These are phyloP conservation scores for Rauvolfia tetraphylla DNA, from an alignment of 257 asterid species.

Conservation along the genomic window DNA sequence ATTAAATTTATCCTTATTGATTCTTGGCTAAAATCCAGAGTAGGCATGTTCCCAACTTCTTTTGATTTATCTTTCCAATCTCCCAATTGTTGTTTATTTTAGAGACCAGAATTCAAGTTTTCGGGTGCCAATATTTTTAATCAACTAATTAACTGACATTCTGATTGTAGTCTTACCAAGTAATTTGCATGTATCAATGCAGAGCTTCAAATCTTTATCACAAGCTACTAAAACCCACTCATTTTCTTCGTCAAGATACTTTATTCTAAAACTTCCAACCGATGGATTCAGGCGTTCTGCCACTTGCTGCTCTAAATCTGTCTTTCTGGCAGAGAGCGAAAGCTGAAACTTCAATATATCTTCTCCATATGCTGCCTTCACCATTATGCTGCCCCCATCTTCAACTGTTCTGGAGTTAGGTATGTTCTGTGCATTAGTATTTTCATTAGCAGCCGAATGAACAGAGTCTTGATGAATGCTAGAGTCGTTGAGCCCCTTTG, in stretches of 20 bases:
- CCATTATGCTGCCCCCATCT: not conserved
- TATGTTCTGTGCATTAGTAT: not conserved
- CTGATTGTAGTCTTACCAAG: not conserved
- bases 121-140: too few species aligned
- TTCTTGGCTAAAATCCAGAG: too few species aligned
- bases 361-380: conserved; percentile 8
- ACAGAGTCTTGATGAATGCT: not conserved
- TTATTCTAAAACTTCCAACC: not conserved
- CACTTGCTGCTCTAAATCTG: conserved; percentile 8
- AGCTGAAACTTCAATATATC: conserved; percentile 16
- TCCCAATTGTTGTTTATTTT: too few species aligned
- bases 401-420: not conserved
- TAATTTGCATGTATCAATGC: not conserved
- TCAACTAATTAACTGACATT: not conserved
- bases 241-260: conserved; percentile 8
- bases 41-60: too few species aligned
- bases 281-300: conserved; percentile 7
- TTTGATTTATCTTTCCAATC: too few species aligned
- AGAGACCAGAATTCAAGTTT: too few species aligned
- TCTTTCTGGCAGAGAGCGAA: not conserved
- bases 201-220: conserved; percentile 3
- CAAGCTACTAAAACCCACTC: conserved; percentile 1
- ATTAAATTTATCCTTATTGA: too few species aligned
- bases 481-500: not conserved
- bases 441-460: not conserved